A percentile compares a stretch with the other conserved stretches of the same genome.
Conservation (phyloP, 1,139 yeast genomes). For the Yamadazyma atlantica region DNA sequence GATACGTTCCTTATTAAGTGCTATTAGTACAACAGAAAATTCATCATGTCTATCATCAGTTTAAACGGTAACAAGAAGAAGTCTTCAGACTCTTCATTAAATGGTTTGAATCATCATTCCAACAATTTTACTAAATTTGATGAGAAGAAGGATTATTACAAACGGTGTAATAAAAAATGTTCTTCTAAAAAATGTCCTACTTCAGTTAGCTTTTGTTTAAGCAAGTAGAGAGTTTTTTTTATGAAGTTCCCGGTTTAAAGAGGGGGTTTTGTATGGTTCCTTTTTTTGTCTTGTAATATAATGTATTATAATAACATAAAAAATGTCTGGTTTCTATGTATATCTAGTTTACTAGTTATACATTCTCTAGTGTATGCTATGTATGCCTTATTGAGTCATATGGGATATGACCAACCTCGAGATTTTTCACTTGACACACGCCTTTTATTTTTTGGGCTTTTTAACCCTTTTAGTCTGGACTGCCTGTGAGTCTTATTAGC, state of each 20-base stretch:
- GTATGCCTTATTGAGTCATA: too few relatives aligned
- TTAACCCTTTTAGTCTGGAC: too few relatives aligned
- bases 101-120: slow-evolving; percentile 12
- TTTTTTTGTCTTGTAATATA: slow-evolving; percentile 2
- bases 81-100: slow-evolving; percentile 14
- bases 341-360: too few relatives aligned
- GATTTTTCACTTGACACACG: background rate
- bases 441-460: background rate
- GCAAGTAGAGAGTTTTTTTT: slow-evolving; percentile 22
- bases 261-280: slow-evolving; percentile 1
- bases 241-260: background rate
- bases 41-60: slow-evolving; percentile 15
- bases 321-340: slow-evolving; percentile 1
- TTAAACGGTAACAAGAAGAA: slow-evolving; percentile 16
- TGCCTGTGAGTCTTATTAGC: too few relatives aligned
- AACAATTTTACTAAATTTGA: slow-evolving; percentile 28
- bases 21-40: background rate
- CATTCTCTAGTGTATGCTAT: too few relatives aligned
- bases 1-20: background rate
- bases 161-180: slow-evolving; percentile 31
- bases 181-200: slow-evolving; percentile 26
- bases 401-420: background rate
- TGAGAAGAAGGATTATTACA: slow-evolving; percentile 45
- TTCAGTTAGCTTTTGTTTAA: slow-evolving; percentile 40
- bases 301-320: slow-evolving; percentile 3